Conservation (phyloP, 768 basidiomycete genomes). For the Russula olivacea region DNA sequence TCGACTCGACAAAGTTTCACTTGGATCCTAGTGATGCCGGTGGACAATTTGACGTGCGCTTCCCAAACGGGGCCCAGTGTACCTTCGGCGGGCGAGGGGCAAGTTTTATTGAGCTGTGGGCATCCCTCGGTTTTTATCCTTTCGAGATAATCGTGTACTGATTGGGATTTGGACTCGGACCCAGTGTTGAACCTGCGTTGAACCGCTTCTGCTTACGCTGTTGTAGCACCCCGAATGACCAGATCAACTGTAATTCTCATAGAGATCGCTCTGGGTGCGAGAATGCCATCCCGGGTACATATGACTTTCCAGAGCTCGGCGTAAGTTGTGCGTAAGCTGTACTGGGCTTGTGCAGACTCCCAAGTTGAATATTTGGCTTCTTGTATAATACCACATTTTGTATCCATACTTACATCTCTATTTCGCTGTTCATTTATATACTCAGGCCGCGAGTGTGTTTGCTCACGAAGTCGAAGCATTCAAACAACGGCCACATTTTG, state of each 20-base stretch:
- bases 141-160: background rate
- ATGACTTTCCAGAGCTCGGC: constrained; percentile 37
- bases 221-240: constrained; percentile 39
- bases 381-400: background rate
- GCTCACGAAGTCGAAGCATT: background rate
- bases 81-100: constrained; percentile 46
- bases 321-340: constrained; percentile 33
- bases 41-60: constrained; percentile 47
- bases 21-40: constrained; percentile 36
- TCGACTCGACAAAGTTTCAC: constrained; percentile 33
- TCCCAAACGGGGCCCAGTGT: constrained; percentile 50
- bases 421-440: constrained; percentile 1
- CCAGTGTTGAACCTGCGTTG: constrained; percentile 42
- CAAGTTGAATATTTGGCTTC: background rate
- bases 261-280: constrained; percentile 41
- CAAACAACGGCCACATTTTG: no score
- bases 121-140: background rate
- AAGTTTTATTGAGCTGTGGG: constrained; percentile 49
- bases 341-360: background rate
- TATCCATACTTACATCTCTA: constrained; percentile 13
- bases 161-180: background rate
- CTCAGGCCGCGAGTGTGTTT: background rate
- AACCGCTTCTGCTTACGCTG: constrained; percentile 47
- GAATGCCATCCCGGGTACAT: constrained; percentile 41
- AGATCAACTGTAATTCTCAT: constrained; percentile 48